Evolutionary conservation across 805 yeast species (phyloP).

Genomic region (Barnettozyma siamensis): DNA sequence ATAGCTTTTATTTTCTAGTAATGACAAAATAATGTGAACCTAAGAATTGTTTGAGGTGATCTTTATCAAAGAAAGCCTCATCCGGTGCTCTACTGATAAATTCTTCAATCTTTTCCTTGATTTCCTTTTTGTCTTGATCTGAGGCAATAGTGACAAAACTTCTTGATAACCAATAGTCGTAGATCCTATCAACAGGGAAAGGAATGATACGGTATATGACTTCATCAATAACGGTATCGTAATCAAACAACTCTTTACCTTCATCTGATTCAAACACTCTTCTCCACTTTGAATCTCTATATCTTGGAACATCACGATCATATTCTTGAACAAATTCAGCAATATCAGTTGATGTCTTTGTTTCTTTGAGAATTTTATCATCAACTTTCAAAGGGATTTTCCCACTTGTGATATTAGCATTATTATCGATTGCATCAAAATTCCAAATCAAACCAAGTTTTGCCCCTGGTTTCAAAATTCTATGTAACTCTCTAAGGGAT

Average conservation of each 20-base stretch:
- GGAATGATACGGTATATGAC: constrained; percentile 27
- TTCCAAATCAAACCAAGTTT: constrained; percentile 56
- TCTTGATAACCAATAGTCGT: constrained; percentile 48
- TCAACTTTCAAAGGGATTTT: constrained; percentile 5
- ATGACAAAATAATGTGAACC: constrained; percentile 21
- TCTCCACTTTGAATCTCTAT: constrained; percentile 44
- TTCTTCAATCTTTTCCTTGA: constrained; percentile 29
- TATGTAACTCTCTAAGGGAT: constrained; percentile 41
- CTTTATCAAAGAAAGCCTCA: constrained; percentile 4
- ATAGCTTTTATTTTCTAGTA: not conserved
- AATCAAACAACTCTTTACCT: constrained; percentile 25
- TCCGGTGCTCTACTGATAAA: constrained; percentile 19
- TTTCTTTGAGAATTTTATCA: constrained; percentile 7
- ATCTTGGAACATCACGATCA: constrained; percentile 51
- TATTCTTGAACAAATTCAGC: constrained; percentile 19
- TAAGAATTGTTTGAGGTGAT: constrained; percentile 16
- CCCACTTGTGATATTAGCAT: constrained; percentile 11
- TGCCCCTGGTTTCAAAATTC: constrained; percentile 52
- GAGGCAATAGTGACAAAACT: constrained; percentile 45
- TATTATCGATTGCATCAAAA: constrained; percentile 32
- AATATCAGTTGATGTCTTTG: constrained; percentile 13
- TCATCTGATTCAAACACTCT: constrained; percentile 30
- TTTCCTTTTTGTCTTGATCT: constrained; percentile 29
- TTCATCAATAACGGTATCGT: constrained; percentile 28
- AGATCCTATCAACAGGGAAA: constrained; percentile 33